A percentile compares a stretch with the other conserved stretches of the same genome.
Evolutionary conservation across 768 basidiomycete genomes (phyloP).

Genomic region (Suillus subalutaceus): DNA sequence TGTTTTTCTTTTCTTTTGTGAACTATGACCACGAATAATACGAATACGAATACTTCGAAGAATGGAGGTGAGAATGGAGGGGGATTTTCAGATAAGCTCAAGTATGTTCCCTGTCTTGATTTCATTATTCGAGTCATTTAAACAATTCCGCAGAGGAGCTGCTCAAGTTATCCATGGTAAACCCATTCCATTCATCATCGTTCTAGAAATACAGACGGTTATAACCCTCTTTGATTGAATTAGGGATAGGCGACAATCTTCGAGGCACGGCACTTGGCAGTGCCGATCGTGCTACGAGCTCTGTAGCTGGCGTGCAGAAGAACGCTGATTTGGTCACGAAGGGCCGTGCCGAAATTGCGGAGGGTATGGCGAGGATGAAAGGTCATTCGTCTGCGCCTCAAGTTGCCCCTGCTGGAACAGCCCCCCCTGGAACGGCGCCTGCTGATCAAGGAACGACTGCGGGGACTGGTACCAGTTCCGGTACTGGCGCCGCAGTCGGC

Average conservation of each 20-base stretch:
- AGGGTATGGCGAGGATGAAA: conserved; percentile 39
- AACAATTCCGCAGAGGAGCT: conserved; percentile 34
- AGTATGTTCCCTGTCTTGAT: conserved; percentile 1
- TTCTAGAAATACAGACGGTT: background rate
- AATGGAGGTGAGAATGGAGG: background rate
- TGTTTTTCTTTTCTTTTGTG: background rate
- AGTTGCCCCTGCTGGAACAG: background rate
- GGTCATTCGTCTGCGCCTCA: conserved; percentile 10
- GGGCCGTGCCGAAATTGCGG: conserved; percentile 44
- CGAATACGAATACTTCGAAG: background rate
- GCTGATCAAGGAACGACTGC: background rate
- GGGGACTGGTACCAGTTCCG: background rate
- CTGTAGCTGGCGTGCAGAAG: conserved; percentile 26
- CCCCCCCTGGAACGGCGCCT: background rate
- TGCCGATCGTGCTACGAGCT: conserved; percentile 36
- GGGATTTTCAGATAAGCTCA: conserved; percentile 22
- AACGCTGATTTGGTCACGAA: conserved; percentile 40
- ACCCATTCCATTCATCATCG: background rate
- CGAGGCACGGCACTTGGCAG: conserved; percentile 46
- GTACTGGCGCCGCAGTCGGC: background rate
- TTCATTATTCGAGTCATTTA: background rate
- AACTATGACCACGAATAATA: conserved; percentile 6
- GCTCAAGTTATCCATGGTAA: conserved; percentile 40
- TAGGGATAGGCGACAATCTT: conserved; percentile 48
- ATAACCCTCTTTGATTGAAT: conserved; percentile 8